Base-by-base conservation (phyloP, 2,329 filamentous ascomycete species). In the Beauveria sp. region DNA sequence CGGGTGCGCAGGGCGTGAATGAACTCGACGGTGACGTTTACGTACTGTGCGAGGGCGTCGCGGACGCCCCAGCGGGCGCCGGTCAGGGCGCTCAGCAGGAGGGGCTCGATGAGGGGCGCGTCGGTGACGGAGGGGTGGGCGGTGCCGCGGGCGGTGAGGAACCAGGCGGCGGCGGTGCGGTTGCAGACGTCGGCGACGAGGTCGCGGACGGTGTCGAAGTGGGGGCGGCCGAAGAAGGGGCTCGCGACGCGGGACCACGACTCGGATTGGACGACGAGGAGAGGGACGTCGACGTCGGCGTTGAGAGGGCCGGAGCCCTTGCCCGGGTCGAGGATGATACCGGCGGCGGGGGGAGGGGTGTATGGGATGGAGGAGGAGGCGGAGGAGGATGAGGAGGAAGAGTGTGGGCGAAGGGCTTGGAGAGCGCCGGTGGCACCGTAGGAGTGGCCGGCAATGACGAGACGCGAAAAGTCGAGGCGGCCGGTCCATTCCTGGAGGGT, bases 71-170 rank as follows among this genome's bases (percentile, higher is more conserved):
- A 78, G 1, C 76, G 80, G 0, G 85, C 82, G 0, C 84, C 84
- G 0, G 85, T 88, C 0, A 83, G 83, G 74, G 83, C 81, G 61
- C 81, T 79, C 50, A 89, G 75, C 30, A 89, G 72, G 55, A 80
- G 72, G 0, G 86, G 86, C 63, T 87, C 80, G 8, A 89, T 78
- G 3, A 89, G 74, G 0, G 86, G 85, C 18, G 86, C 86, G 67
- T 89, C 86, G 0, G 86, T 88, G 22, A 87, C 82, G 10, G 80
- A 84, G 0, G 86, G 84, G 66, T 89, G 86, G 0, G 84, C 74
- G 0, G 81, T 84, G 37, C 80, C 79, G 1, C 82, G 67, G 30
- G 77, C 78, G 1, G 81, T 84, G 66, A 83, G 69, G 70, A 84
- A 84, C 81, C 81, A 84, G 2, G 75, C 73, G 4, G 77, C 68